Conservation (phyloP, 2,329 filamentous ascomycete genomes). For the Talaromyces sp. region DNA sequence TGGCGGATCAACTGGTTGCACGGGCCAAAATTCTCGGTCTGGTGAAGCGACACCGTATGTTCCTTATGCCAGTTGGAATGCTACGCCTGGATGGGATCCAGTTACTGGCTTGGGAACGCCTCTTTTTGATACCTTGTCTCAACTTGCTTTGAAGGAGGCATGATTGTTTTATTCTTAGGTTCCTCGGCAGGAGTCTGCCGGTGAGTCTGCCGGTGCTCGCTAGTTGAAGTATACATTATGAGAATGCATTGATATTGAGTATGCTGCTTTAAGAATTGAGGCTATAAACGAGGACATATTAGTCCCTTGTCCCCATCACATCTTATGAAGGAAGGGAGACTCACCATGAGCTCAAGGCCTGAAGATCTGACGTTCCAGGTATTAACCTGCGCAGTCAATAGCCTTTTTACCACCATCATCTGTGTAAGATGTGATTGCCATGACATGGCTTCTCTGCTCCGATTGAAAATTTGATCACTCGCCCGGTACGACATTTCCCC, state of each 20-base stretch:
- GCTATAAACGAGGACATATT: background rate
- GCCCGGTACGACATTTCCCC: too few relatives aligned
- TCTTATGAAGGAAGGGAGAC: too few relatives aligned
- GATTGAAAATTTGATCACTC: too few relatives aligned
- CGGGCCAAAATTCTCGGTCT: constrained; percentile 35
- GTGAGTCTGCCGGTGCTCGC: too few relatives aligned
- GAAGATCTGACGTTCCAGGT: too few relatives aligned
- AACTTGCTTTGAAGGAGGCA: constrained; percentile 20
- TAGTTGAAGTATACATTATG: background rate
- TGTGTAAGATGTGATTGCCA: too few relatives aligned
- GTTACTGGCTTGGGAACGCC: constrained; percentile 43
- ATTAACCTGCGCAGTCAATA: too few relatives aligned
- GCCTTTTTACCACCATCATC: too few relatives aligned
- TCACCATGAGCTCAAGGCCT: too few relatives aligned
- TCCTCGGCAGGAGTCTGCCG: background rate
- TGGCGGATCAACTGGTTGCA: constrained; percentile 50
- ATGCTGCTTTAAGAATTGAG: too few relatives aligned
- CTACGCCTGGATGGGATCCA: constrained; percentile 45
- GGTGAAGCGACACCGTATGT: constrained; percentile 39
- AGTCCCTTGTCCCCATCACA: background rate
- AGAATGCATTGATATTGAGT: background rate
- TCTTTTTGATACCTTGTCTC: constrained; percentile 27
- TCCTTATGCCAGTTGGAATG: constrained; percentile 52
- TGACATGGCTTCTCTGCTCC: too few relatives aligned
- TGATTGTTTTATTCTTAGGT: constrained; percentile 5